Evolutionary conservation across 129 eudicot species (phyloP), one percentile per base, ranked within the genome.

Genomic region (Centaurea solstitialis): DNA sequence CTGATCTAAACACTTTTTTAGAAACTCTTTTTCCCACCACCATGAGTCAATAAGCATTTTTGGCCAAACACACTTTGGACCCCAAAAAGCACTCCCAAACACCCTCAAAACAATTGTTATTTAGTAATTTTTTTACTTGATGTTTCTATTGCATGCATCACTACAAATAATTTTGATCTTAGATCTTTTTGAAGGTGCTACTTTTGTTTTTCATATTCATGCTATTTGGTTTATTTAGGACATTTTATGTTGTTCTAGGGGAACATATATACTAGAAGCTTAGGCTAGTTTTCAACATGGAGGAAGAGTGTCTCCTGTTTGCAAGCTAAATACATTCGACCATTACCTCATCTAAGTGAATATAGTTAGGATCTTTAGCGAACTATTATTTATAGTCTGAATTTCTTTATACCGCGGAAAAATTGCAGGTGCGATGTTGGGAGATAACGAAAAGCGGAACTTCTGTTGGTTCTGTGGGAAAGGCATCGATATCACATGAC

Each of bases 341-440:
- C 28, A 64, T 64, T 64, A 64, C 11, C 21, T 7, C 68, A 22
- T 64, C 30, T 64, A 64, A 64, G 68, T 64, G 30, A 41, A 23
- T 43, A 43, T 45, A 53, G 39, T 17, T 75, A 23, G 21, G 41
- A 23, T 74, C 23, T 6, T 69, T 30, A 37, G 12, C 8, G 62
- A 68, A 22, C 7, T 69, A 38, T 9, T 23, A 39, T 40, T 23
- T 76, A 12, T 70, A 65, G 37, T 81, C 65, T 47, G 76, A 75
- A 68, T 75, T 76, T 23, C 62, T 13, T 66, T 15, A 41, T 67
- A 67, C 7, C n/a, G 30, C 11, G 57, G 12, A 40, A 76, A 33
- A 38, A 59, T 39, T 62, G 50, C 74, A 96, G 99, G 99, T 96
- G 68, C 87, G 99, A 73, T 93, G 98, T 78, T 96, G 99, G 99